Percentiles rank a stretch among this genome's conserved stretches.
Conservation (phyloP, 805 yeast genomes). For the Saccharomycopsis javanensis region DNA sequence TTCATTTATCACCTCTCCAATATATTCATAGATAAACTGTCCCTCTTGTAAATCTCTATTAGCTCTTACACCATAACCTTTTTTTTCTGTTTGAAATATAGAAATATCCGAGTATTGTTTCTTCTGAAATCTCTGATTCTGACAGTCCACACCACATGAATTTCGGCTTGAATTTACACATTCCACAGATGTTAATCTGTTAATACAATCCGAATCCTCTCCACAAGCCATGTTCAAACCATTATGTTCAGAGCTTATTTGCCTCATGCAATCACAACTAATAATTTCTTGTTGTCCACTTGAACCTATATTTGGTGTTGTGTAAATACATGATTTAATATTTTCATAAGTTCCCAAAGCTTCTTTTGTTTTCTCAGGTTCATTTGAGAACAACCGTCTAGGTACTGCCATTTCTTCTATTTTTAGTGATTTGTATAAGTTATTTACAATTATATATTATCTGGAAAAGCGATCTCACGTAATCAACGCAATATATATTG, state of each 20-base stretch:
- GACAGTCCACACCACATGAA: slow-evolving; percentile 68
- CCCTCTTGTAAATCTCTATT: slow-evolving; percentile 45
- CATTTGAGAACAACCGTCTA: slow-evolving; percentile 23
- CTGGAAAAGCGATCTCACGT: too few relatives aligned
- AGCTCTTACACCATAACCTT: slow-evolving; percentile 88
- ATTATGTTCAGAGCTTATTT: slow-evolving; percentile 26
- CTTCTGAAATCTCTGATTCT: slow-evolving; percentile 81
- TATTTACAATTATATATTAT: too few relatives aligned
- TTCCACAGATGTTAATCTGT: slow-evolving; percentile 84
- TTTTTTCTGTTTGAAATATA: slow-evolving; percentile 71
- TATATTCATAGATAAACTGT: slow-evolving; percentile 80
- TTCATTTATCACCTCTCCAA: slow-evolving; percentile 90
- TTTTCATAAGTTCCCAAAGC: slow-evolving; percentile 51
- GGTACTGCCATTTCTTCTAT: not conserved
- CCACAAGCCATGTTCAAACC: slow-evolving; percentile 62
- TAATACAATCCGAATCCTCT: slow-evolving; percentile 81
- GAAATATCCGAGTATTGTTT: slow-evolving; percentile 65
- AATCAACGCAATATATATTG: too few relatives aligned
- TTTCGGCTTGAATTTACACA: slow-evolving; percentile 62
- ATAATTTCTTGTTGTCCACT: slow-evolving; percentile 69
- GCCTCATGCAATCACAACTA: slow-evolving; percentile 81
- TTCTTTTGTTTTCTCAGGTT: slow-evolving; percentile 55
- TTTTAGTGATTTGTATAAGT: too few relatives aligned
- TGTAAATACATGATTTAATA: slow-evolving; percentile 53
- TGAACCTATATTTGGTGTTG: slow-evolving; percentile 54